Percentiles rank a stretch among this genome's conserved stretches.
These are phyloP conservation scores for Austroboletus novae-zelandiae DNA, from an alignment of 1,284 basidiomycete species.

Conservation along the genomic window DNA sequence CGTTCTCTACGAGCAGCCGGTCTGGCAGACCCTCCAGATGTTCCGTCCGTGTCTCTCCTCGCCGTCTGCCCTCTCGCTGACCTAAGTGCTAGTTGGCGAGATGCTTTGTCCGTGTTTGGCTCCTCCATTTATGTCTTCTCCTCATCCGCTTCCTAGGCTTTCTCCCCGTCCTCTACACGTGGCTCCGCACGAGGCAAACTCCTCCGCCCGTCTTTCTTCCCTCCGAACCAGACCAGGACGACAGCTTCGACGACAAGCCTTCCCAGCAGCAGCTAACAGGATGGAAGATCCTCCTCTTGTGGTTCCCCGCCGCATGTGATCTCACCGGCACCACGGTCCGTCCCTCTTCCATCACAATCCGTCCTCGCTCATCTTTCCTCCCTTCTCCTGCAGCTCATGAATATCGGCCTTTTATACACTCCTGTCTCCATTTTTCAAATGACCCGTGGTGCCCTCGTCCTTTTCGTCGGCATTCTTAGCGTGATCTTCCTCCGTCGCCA, in stretches of 20 bases:
- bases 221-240: conserved; percentile 46
- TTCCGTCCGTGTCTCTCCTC: conserved; percentile 61
- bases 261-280: conserved; percentile 52
- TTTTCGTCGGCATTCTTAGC: conserved; percentile 93
- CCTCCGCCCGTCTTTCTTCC: conserved; percentile 55
- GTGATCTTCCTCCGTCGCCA: conserved; percentile 88
- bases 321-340: conserved; percentile 84
- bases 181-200: conserved; percentile 48
- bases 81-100: conserved; percentile 70
- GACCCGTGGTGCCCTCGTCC: conserved; percentile 94
- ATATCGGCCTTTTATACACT: conserved; percentile 90
- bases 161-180: conserved; percentile 77
- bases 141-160: conserved; percentile 56
- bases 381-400: conserved; percentile 71
- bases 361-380: background rate
- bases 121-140: conserved; percentile 19
- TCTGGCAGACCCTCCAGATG: conserved; percentile 94
- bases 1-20: conserved; percentile 86
- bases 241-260: conserved; percentile 39
- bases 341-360: conserved; percentile 17
- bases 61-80: conserved; percentile 26
- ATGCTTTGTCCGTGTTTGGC: conserved; percentile 73
- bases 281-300: conserved; percentile 72
- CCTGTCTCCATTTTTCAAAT: conserved; percentile 99
- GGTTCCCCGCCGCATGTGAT: conserved; percentile 87